These are phyloP conservation scores for Wickerhamiella galacta DNA, from an alignment of 805 yeast genomes.

Conservation along the genomic window DNA sequence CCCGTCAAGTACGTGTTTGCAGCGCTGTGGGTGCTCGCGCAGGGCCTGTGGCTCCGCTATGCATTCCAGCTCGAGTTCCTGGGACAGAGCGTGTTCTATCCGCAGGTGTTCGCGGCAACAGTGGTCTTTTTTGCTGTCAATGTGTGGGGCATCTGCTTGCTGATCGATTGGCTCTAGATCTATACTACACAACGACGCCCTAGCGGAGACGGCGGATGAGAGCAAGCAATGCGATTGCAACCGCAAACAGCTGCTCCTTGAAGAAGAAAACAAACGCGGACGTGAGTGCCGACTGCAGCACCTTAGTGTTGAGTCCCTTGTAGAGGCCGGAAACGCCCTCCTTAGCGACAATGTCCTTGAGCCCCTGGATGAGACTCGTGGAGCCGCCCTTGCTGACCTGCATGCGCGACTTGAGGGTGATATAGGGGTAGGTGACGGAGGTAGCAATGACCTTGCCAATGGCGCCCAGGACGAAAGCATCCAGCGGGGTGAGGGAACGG, in stretches of 20 bases:
- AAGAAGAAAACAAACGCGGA: conserved; percentile 84
- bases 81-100: conserved; percentile 48
- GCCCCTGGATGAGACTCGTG: conserved; percentile 19
- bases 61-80: conserved; percentile 72
- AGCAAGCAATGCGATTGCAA: conserved; percentile 39
- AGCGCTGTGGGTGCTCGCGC: conserved; percentile 49
- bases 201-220: conserved; percentile 19
- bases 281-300: conserved; percentile 68
- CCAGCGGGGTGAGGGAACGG: conserved; percentile 43
- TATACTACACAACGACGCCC: not conserved
- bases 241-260: conserved; percentile 63
- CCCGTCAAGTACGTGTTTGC: conserved; percentile 18
- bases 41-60: conserved; percentile 60
- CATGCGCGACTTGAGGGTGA: conserved; percentile 78
- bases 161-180: conserved; percentile 29
- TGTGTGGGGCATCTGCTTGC: conserved; percentile 39
- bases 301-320: conserved; percentile 64
- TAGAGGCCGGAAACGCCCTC: conserved; percentile 71
- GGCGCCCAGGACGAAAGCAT: conserved; percentile 80
- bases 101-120: conserved; percentile 40
- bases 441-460: conserved; percentile 84
- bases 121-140: conserved; percentile 44
- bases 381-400: conserved; percentile 32
- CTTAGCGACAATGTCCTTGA: conserved; percentile 39
- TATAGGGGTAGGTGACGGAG: conserved; percentile 71